Percentiles rank a stretch among this genome's conserved stretches.
phyloP scores from a whole-genome alignment of 2,329 filamentous ascomycete genomes.

The Didymella exigua region DNA sequence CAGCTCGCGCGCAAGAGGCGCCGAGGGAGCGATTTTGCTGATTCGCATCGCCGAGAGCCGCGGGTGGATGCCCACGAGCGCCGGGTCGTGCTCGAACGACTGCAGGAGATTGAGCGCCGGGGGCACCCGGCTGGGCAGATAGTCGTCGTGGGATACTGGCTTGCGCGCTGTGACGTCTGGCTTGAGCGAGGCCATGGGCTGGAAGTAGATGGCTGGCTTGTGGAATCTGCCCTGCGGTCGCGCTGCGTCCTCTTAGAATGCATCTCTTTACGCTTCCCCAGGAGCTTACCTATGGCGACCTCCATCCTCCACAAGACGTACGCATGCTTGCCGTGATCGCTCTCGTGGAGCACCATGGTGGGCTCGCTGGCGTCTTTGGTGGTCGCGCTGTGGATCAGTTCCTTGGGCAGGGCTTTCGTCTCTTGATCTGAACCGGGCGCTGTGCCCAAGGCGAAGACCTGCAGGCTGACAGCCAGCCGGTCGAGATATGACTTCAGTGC shows the following conservation, averaged over 20 bases:
- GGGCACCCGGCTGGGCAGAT: slow-evolving; percentile 71
- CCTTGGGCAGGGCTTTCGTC: slow-evolving; percentile 50
- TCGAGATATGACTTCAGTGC: slow-evolving; percentile 64
- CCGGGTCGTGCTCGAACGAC: slow-evolving; percentile 70
- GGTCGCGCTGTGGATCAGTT: slow-evolving; percentile 63
- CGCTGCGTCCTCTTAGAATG: slow-evolving; percentile 29
- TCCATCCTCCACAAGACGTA: slow-evolving; percentile 50
- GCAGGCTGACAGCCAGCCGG: slow-evolving; percentile 69
- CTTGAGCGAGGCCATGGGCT: slow-evolving; percentile 60
- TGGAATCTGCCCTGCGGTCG: slow-evolving; percentile 66
- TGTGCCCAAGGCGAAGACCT: slow-evolving; percentile 65
- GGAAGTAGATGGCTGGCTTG: slow-evolving; percentile 69
- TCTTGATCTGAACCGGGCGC: slow-evolving; percentile 52
- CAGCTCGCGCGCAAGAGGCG: slow-evolving; percentile 63
- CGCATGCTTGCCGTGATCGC: slow-evolving; percentile 30
- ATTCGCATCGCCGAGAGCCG: slow-evolving; percentile 75
- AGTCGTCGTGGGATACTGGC: slow-evolving; percentile 61
- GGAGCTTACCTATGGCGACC: slow-evolving; percentile 43
- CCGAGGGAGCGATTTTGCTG: slow-evolving; percentile 72
- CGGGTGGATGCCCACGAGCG: slow-evolving; percentile 65
- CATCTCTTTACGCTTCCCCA: too few species aligned
- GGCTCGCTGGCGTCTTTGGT: slow-evolving; percentile 44
- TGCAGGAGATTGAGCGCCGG: slow-evolving; percentile 78
- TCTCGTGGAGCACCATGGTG: slow-evolving; percentile 36
- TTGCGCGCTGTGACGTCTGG: slow-evolving; percentile 54